A percentile compares a stretch with the other conserved stretches of the same genome.
Conservation (phyloP, 2,329 filamentous ascomycete genomes). For the Aureobasidium zeae region DNA sequence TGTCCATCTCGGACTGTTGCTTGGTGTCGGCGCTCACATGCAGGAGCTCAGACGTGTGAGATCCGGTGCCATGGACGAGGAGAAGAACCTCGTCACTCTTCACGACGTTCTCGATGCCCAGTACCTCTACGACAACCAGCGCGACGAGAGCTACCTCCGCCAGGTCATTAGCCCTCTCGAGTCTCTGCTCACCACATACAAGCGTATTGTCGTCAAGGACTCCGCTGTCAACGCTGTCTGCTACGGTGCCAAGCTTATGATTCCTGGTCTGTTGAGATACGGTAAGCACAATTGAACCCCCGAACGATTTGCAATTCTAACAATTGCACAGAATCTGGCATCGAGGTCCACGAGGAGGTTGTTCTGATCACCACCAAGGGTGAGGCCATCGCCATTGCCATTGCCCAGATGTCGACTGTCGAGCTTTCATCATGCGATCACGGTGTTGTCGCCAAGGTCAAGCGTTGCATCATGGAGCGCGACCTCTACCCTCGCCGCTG, state of each 20-base stretch:
- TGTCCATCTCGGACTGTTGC: slow-evolving; percentile 72
- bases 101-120: slow-evolving; percentile 95
- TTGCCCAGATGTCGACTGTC: slow-evolving; percentile 95
- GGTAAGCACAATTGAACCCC: slow-evolving; percentile 44
- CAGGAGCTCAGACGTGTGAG: slow-evolving; percentile 92
- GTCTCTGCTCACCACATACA: slow-evolving; percentile 84
- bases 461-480: slow-evolving; percentile 99
- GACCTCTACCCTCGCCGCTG: slow-evolving; percentile 94
- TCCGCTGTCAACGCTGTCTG: slow-evolving; percentile 93
- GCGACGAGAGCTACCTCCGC: slow-evolving; percentile 86
- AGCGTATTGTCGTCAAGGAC: slow-evolving; percentile 96
- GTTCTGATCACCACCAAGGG: slow-evolving; percentile 99
- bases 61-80: slow-evolving; percentile 90
- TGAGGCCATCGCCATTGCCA: slow-evolving; percentile 92
- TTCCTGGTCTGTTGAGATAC: slow-evolving; percentile 88
- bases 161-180: slow-evolving; percentile 87
- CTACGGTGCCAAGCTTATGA: slow-evolving; percentile 98
- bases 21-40: slow-evolving; percentile 91
- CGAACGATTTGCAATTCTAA: slow-evolving; percentile 19
- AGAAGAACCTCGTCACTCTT: slow-evolving; percentile 78
- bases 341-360: slow-evolving; percentile 92
- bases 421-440: slow-evolving; percentile 96
- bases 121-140: slow-evolving; percentile 90
- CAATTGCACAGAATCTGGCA: slow-evolving; percentile 58
- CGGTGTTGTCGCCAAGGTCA: slow-evolving; percentile 96